Conservation (phyloP, 169 alveolate genomes). For the Plasmodium adleri region DNA sequence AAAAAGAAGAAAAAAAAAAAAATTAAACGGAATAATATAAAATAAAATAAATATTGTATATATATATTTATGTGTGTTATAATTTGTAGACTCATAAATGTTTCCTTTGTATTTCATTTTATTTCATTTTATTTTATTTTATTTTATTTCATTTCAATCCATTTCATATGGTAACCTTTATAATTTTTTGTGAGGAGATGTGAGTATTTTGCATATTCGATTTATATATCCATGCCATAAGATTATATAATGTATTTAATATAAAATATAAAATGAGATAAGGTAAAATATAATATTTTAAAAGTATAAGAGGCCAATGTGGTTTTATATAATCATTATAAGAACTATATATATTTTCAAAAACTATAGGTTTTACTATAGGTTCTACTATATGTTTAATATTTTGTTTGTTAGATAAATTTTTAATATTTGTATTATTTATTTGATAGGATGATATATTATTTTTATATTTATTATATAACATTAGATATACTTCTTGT, state of each 20-base stretch:
- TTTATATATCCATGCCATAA: conserved; percentile 43
- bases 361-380: conserved; percentile 3
- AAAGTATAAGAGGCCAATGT: conserved; percentile 70
- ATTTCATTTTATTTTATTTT: no score
- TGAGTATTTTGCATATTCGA: conserved; percentile 33
- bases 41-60: no score
- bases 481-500: conserved; percentile 5
- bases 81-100: no score
- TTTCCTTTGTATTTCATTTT: no score
- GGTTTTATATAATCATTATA: conserved; percentile 49
- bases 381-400: not conserved
- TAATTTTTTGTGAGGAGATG: conserved; percentile 8
- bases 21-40: no score
- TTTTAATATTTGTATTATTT: not conserved
- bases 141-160: no score
- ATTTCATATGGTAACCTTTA: not conserved
- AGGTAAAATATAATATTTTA: conserved; percentile 60
- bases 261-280: conserved; percentile 37
- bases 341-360: conserved; percentile 63
- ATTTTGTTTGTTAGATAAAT: not conserved
- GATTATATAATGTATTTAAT: conserved; percentile 24
- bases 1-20: no score
- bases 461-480: conserved; percentile 26
- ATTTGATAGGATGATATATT: not conserved
- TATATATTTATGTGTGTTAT: no score